These are phyloP conservation scores for Ganoderma boninense DNA, from an alignment of 1,284 basidiomycete genomes.

Conservation along the genomic window DNA sequence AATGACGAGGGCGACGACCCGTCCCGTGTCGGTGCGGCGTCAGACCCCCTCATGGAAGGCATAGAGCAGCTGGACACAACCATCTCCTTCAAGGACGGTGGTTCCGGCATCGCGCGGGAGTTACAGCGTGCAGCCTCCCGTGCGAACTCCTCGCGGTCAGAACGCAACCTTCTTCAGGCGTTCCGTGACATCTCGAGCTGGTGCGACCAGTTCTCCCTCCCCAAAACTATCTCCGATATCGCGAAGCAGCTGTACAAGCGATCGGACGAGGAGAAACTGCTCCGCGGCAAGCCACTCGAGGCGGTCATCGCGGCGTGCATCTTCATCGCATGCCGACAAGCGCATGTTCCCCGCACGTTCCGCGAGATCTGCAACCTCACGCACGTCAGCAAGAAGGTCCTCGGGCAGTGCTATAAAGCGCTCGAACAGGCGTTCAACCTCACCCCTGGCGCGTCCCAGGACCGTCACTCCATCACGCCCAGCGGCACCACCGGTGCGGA, in stretches of 20 bases:
- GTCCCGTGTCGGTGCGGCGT: constrained; percentile 98
- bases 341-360: constrained; percentile 94
- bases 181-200: constrained; percentile 93
- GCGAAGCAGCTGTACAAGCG: constrained; percentile 98
- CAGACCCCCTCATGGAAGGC: constrained; percentile 93
- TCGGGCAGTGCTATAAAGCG: constrained; percentile 95
- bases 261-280: constrained; percentile 93
- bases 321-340: constrained; percentile 96
- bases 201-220: constrained; percentile 95
- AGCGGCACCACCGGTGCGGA: constrained; percentile 72
- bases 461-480: constrained; percentile 46
- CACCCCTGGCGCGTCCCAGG: constrained; percentile 68
- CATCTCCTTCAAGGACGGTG: constrained; percentile 95
- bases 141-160: constrained; percentile 78
- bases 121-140: constrained; percentile 91
- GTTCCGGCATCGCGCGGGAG: constrained; percentile 91
- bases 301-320: constrained; percentile 98
- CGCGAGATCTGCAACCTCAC: constrained; percentile 95
- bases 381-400: constrained; percentile 93
- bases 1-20: constrained; percentile 99
- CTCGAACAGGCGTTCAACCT: constrained; percentile 94
- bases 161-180: constrained; percentile 86
- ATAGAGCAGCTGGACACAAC: constrained; percentile 94
- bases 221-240: constrained; percentile 94
- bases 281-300: constrained; percentile 91